Base-by-base conservation (phyloP, 208 protist genomes). In the Wallacemonas sp. region DNA sequence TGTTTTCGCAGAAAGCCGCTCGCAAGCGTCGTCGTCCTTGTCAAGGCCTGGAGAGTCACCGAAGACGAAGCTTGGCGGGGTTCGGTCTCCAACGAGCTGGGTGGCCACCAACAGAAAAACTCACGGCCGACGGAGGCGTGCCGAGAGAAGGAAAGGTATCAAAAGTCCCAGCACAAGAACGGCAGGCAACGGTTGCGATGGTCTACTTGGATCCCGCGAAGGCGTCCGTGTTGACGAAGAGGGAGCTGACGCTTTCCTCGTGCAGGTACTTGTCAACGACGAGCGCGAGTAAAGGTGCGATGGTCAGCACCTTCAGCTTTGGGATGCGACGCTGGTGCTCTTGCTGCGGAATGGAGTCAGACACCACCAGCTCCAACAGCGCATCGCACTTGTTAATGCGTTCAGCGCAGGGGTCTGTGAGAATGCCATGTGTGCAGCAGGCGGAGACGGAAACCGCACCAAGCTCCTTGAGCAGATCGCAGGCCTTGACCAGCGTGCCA, bases 341-440 rank as follows among this genome's bases (percentile, higher is more conserved):
- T 65, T 92, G 87, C 71, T 95, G 89, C 17, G 93, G 93, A 54
- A 98, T 97, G 33, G 94, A 95, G 72, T 98, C 92, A 1, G 94
- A 92, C 22, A 98, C 92, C 26, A 97, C 83, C 17, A 98, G 54
- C 61, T 96, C 79, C 55, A 92, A 78, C 22, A 99, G 84, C 6
- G 76, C 77, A 5, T 71, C 73, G 46, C 85, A 97, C 30, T 78
- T 75, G 66, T 96, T 94, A 42, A 99, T 81, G 29, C 78, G 80
- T 50, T 98, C 75, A 19, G 86, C 50, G 54, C 94, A 97, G 13
- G 79, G 75, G 66, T 83, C 66, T 17, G 88, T 93, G 29, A 99
- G 76, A 65, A 99, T 91, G 48, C 93, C 95, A 71, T 99, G 98
- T 1, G 96, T 98, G 57, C 90, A 97, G 59, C 87, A 95, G 3